Conservation (phyloP, 2,329 filamentous ascomycete genomes). For the Ophiostoma sp. region DNA sequence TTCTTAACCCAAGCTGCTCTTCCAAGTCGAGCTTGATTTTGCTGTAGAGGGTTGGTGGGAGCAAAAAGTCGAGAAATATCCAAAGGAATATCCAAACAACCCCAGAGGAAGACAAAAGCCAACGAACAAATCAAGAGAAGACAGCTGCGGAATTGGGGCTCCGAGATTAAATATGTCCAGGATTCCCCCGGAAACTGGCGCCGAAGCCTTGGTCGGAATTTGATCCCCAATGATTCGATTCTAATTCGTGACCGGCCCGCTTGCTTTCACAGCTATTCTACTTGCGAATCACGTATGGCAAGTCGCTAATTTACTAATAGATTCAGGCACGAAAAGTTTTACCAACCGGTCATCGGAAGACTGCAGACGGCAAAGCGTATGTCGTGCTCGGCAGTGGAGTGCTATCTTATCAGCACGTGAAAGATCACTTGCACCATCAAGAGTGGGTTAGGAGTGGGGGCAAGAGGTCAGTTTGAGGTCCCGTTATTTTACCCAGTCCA, state of each 20-base stretch:
- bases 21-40: not conserved
- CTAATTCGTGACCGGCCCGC: conserved; percentile 3
- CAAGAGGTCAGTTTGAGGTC: not conserved
- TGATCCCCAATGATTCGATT: not conserved
- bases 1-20: not conserved
- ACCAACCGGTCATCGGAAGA: conserved; percentile 16
- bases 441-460: not conserved
- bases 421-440: not conserved
- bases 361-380: not conserved
- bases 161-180: not conserved
- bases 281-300: not conserved
- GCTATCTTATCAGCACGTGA: conserved; percentile 9
- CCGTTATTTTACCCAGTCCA: not conserved
- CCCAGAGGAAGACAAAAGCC: not conserved
- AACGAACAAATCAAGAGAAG: not conserved
- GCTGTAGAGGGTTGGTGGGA: not conserved
- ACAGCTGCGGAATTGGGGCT: not conserved
- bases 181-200: not conserved
- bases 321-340: conserved; percentile 5
- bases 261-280: not conserved
- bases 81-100: not conserved
- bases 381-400: not conserved
- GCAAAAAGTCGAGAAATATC: not conserved
- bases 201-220: not conserved
- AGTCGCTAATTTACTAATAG: not conserved